phyloP scores from a whole-genome alignment of 352 stramenopile species.

The Peronosclerospora sorghi region DNA sequence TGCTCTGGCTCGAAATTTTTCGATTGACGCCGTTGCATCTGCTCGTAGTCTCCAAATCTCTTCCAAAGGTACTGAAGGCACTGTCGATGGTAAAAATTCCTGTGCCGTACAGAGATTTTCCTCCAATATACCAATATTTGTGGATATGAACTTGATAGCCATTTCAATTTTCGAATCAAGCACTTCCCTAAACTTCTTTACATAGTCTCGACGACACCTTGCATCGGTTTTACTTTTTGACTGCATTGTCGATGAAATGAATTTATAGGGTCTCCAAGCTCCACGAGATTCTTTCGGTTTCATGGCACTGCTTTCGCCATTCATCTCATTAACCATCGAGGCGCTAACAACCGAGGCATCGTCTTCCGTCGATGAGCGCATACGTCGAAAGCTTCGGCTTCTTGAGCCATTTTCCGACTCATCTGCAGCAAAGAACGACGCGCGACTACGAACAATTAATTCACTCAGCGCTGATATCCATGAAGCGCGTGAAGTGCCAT shows the following conservation, averaged over 20 bases:
- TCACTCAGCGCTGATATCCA: conserved; percentile 75
- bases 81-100: conserved; percentile 45
- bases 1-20: conserved; percentile 24
- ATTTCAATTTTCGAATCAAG: conserved; percentile 32
- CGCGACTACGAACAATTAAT: conserved; percentile 66
- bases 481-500: conserved; percentile 33
- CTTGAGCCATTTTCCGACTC: conserved; percentile 50
- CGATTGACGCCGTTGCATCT: conserved; percentile 26
- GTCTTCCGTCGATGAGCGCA: conserved; percentile 52
- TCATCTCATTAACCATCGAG: conserved; percentile 22
- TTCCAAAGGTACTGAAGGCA: conserved; percentile 39
- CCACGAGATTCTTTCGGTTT: conserved; percentile 17
- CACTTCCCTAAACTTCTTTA: conserved; percentile 34
- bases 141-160: conserved; percentile 31
- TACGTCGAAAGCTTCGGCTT: conserved; percentile 34
- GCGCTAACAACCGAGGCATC: conserved; percentile 25
- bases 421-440: conserved; percentile 63
- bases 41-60: conserved; percentile 43
- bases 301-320: conserved; percentile 8
- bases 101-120: conserved; percentile 52
- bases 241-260: conserved; percentile 71
- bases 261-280: conserved; percentile 66
- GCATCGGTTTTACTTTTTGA: conserved; percentile 32
- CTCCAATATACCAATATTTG: conserved; percentile 62
- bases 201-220: conserved; percentile 33